Base-by-base conservation (phyloP, 306 rosid genomes). In the Adenanthera pavonina region DNA sequence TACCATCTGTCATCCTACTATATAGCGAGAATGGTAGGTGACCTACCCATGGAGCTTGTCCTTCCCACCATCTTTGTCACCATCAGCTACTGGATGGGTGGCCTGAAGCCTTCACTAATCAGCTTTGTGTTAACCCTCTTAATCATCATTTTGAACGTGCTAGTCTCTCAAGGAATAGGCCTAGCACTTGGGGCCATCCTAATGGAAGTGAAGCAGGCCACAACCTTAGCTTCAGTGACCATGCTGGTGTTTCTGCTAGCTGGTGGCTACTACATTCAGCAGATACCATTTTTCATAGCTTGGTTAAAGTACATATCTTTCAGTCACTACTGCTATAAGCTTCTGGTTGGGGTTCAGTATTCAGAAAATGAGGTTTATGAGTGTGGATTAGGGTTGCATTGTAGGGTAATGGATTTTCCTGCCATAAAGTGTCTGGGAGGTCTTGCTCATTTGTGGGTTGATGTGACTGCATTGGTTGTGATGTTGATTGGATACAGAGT, bases 211-310 rank as follows among this genome's bases (percentile, higher is more conserved):
- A 94, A 94, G 74, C 94, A 89, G 49, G 97, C 96, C 35, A 92
- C 98, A 41, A 92, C 97, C n/a, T 85, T 94, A 33, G 90, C 96
- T 36, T 89, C 97, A 13, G 97, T 92, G 82, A 87, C 90, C 53
- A 94, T 90, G 97, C 83, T 92, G 56, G 92, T 89, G 36, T 94
- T 94, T 83, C 87, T 94, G 35, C 80, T 94, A n/a, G 93, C 85
- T 49, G 98, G 94, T 15, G 98, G 98, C 30, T 94, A 94, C 90
- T 94, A 94, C 87, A 91, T 92, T 84, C 97, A 88, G 82, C 78
- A 89, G 62, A 86, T 92, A n/a, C 97, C 98, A 1, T 49, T 80
- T 52, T 92, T 94, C 80, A 90, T 94, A 38, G 96, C 90, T 75
- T 94, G 98, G 98, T 71, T 94, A 69, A 92, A 92, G 91, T 94